Conservation (phyloP, 345 rosid species). For the Microthlaspi erraticum region DNA sequence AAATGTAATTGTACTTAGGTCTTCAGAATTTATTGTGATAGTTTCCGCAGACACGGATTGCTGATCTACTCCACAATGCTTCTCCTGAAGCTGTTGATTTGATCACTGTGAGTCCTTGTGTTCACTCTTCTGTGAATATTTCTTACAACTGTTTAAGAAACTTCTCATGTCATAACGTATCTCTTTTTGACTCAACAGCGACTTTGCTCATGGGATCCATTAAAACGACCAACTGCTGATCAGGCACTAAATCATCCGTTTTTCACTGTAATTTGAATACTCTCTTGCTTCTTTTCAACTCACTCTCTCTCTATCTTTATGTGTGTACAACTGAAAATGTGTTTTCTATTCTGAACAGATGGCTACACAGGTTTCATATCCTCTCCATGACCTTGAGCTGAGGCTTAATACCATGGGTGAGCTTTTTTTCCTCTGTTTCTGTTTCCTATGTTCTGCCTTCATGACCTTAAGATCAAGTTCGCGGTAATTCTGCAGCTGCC, state of each 20-base stretch:
- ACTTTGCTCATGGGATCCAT: slow-evolving; percentile 92
- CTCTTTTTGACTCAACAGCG: slow-evolving; percentile 48
- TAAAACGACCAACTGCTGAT: slow-evolving; percentile 89
- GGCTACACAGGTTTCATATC: slow-evolving; percentile 64
- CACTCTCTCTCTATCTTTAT: slow-evolving; percentile 11
- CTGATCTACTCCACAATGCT: slow-evolving; percentile 75
- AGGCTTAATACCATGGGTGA: slow-evolving; percentile 75
- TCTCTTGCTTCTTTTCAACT: slow-evolving; percentile 4
- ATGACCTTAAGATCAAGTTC: slow-evolving; percentile 3
- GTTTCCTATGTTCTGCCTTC: slow-evolving; percentile 2
- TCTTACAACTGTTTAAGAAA: slow-evolving; percentile 6
- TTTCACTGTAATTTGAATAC: slow-evolving; percentile 64
- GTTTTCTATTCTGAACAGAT: slow-evolving; percentile 52
- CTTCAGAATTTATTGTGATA: slow-evolving; percentile 37
- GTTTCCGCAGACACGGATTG: slow-evolving; percentile 67
- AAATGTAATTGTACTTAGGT: not conserved
- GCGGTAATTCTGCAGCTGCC: slow-evolving; percentile 50
- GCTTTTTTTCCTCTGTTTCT: slow-evolving; percentile 29
- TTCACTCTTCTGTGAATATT: not conserved
- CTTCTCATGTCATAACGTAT: too few relatives aligned
- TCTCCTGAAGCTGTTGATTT: slow-evolving; percentile 85
- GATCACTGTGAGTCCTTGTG: slow-evolving; percentile 59
- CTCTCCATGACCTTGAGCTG: slow-evolving; percentile 74
- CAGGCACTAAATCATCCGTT: slow-evolving; percentile 89
- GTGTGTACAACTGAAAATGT: slow-evolving; percentile 20